Percentiles rank a stretch among this genome's conserved stretches.
phyloP scores from a whole-genome alignment of 2,329 filamentous ascomycete species.

The Sclerotinia subarctica region DNA sequence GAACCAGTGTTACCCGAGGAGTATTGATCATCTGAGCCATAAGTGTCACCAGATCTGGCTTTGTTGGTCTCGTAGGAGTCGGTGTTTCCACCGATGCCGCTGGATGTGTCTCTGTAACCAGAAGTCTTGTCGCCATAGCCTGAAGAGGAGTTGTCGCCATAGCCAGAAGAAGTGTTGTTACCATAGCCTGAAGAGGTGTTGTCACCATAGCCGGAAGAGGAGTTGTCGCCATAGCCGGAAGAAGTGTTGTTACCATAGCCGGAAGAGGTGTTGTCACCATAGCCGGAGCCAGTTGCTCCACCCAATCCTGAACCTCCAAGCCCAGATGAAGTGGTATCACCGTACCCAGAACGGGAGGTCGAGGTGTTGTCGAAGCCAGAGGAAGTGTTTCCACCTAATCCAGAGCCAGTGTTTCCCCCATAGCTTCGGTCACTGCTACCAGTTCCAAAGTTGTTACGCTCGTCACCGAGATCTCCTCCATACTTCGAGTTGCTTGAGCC shows the following conservation, averaged over 20 bases:
- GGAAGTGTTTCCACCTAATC: slow-evolving; percentile 19
- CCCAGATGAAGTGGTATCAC: background rate
- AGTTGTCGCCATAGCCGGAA: too few relatives aligned
- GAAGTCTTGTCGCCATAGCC: slow-evolving; percentile 14
- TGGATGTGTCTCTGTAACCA: slow-evolving; percentile 3
- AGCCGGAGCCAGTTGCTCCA: slow-evolving; percentile 27
- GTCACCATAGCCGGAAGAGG: too few relatives aligned
- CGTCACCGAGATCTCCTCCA: slow-evolving; percentile 11
- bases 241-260: too few relatives aligned
- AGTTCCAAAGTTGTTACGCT: slow-evolving; percentile 15
- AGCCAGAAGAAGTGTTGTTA: slow-evolving; percentile 3
- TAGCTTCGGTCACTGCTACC: slow-evolving; percentile 14
- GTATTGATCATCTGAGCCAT: slow-evolving; percentile 24
- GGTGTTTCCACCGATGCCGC: slow-evolving; percentile 22
- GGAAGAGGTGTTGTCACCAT: background rate
- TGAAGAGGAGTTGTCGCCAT: slow-evolving; percentile 11
- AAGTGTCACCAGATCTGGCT: slow-evolving; percentile 19
- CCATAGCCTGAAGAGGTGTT: too few relatives aligned
- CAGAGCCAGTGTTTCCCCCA: slow-evolving; percentile 26
- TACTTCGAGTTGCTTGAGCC: slow-evolving; percentile 19
- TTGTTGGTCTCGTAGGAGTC: slow-evolving; percentile 23
- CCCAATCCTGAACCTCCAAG: slow-evolving; percentile 22
- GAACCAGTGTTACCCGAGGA: slow-evolving; percentile 26
- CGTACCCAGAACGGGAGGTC: slow-evolving; percentile 19
- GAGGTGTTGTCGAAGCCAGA: slow-evolving; percentile 28